Evolutionary conservation across 2,329 filamentous ascomycete species (phyloP), one percentile per base, ranked within the genome.

Genomic region (Herpotrichia juniperi): DNA sequence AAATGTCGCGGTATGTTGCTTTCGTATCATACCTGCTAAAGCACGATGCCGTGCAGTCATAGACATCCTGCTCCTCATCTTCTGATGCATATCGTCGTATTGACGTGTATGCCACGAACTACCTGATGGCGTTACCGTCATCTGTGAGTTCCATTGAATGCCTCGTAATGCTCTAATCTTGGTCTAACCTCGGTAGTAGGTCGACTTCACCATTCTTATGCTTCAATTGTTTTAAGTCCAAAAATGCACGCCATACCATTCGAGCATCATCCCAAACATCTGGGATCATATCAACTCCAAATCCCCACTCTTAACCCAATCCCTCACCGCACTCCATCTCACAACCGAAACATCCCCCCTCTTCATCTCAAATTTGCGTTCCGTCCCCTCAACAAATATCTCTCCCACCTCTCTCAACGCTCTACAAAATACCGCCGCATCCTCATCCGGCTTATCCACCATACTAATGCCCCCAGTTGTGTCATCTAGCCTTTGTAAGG

Each of bases 401-500:
- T 87, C 82, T 4, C 83, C 77, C 2, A 79, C 77, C 64, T 89
- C 85, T 48, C 79, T 81, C 47, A 93, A 74, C 43, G 90, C 81
- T 55, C 93, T 81, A 34, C 92, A 86, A 73, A 99, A 97, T 2
- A 97, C 93, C 7, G 91, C 91, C 1, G 84, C 81, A 54, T 94
- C 89, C 42, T 86, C 76, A 70, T 97, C 94, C 0, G 94, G 94
- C 2, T 84, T 81, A 68, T 96, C 92, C 25, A 97, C 85, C 94
- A 99, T 99, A 76, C 85, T 92, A 50, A 93, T 87, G 9, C 93
- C 93, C 25, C 92, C 93, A 0, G 89, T 87, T 12, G 89, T 90
- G 76, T 99, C 94, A 75, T 97, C 96, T 48, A 99, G 78, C 61
- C 92, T 87, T 72, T 93, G 89, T 63, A 99, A 74, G 40, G 85